Evolutionary conservation across 805 yeast genomes (phyloP).

Genomic region (Ogataea paradorogensis): DNA sequence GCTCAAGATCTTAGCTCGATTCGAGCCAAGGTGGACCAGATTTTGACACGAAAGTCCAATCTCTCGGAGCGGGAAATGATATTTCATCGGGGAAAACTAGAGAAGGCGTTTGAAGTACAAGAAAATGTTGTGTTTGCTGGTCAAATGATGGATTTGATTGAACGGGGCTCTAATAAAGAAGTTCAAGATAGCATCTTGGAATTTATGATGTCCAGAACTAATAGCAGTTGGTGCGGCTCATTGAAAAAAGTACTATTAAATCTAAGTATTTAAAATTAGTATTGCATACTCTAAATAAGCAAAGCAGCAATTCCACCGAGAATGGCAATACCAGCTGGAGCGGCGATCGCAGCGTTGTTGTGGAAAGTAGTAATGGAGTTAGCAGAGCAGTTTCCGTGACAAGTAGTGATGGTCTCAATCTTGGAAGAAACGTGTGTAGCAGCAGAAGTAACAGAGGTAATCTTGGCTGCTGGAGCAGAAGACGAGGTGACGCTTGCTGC

Average conservation of each 20-base stretch:
- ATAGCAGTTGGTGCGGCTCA: constrained; percentile 67
- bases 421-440: constrained; percentile 2
- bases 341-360: constrained; percentile 10
- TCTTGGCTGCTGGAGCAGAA: background rate
- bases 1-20: constrained; percentile 4
- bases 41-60: constrained; percentile 29
- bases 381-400: constrained; percentile 6
- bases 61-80: constrained; percentile 42
- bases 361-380: constrained; percentile 7
- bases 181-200: constrained; percentile 38
- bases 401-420: constrained; percentile 1
- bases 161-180: constrained; percentile 17
- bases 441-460: constrained; percentile 8
- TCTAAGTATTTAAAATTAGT: background rate
- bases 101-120: constrained; percentile 26
- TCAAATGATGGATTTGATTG: constrained; percentile 22
- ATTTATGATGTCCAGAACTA: constrained; percentile 57
- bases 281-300: constrained; percentile 5
- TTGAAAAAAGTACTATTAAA: constrained; percentile 47
- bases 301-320: constrained; percentile 16
- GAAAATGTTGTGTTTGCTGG: constrained; percentile 29
- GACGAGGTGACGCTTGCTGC: constrained; percentile 3
- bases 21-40: constrained; percentile 18
- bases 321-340: constrained; percentile 17
- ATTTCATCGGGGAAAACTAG: constrained; percentile 43